Evolutionary conservation across 805 yeast species (phyloP).

Genomic region (Myxozyma neotropica): DNA sequence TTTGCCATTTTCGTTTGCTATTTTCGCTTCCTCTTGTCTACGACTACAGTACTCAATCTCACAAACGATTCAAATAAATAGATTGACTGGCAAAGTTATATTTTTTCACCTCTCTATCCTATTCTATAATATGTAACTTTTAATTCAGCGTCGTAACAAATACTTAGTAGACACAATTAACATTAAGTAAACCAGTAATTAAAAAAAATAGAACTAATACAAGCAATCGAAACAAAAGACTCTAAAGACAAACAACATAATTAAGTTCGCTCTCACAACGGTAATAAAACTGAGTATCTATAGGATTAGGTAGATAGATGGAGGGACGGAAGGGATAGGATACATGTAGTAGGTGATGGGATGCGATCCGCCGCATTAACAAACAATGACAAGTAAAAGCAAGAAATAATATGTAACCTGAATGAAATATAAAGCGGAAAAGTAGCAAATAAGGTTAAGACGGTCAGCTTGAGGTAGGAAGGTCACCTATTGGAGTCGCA

Average conservation of each 20-base stretch:
- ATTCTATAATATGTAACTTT: background rate
- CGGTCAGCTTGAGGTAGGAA: background rate
- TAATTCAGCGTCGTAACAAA: background rate
- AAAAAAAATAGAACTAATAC: background rate
- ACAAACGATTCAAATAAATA: no score
- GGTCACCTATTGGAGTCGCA: background rate
- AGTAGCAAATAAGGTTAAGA: background rate
- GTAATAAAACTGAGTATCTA: background rate
- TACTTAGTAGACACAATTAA: background rate
- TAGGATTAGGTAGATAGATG: background rate
- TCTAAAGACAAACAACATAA: background rate
- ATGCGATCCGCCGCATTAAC: slow-evolving; percentile 2
- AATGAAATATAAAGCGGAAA: background rate
- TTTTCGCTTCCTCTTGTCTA: no score
- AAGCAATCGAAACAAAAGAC: slow-evolving; percentile 6
- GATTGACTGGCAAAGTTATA: no score
- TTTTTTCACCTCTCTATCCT: no score
- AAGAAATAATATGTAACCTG: background rate
- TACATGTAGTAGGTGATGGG: background rate
- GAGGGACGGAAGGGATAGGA: background rate
- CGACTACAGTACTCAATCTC: no score
- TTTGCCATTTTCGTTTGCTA: no score
- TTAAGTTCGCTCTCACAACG: background rate
- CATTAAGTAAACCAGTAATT: background rate
- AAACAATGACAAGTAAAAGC: background rate